phyloP scores from a whole-genome alignment of 805 yeast genomes.

The Yarrowia alimentaria region DNA sequence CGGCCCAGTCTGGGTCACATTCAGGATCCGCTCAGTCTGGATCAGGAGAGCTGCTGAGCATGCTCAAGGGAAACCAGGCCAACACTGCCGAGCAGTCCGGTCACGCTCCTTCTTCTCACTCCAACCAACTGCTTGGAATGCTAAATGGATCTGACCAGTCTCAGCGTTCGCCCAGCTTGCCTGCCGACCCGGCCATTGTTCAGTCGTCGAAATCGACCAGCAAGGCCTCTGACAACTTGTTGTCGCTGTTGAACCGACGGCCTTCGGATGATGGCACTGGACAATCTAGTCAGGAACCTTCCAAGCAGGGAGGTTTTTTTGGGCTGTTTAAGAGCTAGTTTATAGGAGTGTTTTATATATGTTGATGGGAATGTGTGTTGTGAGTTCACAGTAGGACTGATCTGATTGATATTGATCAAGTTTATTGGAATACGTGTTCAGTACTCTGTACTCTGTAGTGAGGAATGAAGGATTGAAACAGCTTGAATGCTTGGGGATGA shows the following conservation, averaged over 20 bases:
- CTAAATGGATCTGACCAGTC: not conserved
- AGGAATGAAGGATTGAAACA: too few species aligned
- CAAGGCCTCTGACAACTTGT: constrained; percentile 4
- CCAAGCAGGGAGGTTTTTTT: too few species aligned
- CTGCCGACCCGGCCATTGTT: constrained; percentile 18
- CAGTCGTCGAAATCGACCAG: constrained; percentile 12
- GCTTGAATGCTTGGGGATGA: too few species aligned
- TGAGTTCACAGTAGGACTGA: too few species aligned
- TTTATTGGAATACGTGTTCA: too few species aligned
- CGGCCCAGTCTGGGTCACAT: not conserved
- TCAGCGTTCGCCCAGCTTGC: not conserved
- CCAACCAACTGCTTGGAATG: constrained; percentile 11
- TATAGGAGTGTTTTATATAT: too few species aligned
- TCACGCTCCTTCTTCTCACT: not conserved
- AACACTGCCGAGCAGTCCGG: not conserved
- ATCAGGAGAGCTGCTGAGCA: not conserved
- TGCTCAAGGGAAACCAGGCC: not conserved
- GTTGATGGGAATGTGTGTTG: too few species aligned
- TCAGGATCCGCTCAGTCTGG: not conserved
- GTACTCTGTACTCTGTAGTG: too few species aligned
- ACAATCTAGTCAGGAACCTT: too few species aligned
- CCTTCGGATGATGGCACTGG: too few species aligned
- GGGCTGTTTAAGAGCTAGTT: too few species aligned
- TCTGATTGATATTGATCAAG: too few species aligned
- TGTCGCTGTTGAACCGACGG: constrained; percentile 15